phyloP scores from a whole-genome alignment of 495 filamentous ascomycete genomes.

The Hypoxylon fuscum region DNA sequence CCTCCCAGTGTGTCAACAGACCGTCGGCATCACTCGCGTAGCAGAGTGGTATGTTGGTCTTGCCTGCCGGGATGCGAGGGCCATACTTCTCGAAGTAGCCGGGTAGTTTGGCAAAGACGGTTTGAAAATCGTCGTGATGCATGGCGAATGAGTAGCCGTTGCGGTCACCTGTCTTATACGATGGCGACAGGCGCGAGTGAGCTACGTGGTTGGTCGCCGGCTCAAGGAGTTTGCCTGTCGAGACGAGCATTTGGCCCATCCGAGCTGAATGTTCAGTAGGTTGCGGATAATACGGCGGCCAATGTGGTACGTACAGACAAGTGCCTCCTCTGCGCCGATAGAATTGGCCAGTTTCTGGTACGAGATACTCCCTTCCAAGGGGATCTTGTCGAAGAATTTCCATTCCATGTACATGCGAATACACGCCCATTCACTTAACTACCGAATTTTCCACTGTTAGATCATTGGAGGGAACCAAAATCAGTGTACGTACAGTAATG shows the following conservation, averaged over 20 bases:
- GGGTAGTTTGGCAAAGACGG: constrained; percentile 37
- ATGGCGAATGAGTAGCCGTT: constrained; percentile 42
- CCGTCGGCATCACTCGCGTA: constrained; percentile 36
- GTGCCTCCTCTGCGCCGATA: constrained; percentile 36
- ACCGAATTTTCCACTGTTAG: not conserved
- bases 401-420: constrained; percentile 47
- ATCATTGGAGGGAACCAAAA: not conserved
- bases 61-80: constrained; percentile 38
- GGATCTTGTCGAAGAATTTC: constrained; percentile 48
- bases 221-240: constrained; percentile 39
- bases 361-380: constrained; percentile 34
- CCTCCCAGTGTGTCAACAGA: constrained; percentile 37
- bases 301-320: constrained; percentile 33
- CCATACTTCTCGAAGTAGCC: constrained; percentile 48
- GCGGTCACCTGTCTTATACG: constrained; percentile 29
- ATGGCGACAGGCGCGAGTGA: constrained; percentile 45
- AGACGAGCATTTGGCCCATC: constrained; percentile 45
- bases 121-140: constrained; percentile 40
- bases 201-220: constrained; percentile 25
- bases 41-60: constrained; percentile 39
- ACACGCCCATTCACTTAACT: constrained; percentile 25
- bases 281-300: not conserved
- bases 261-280: constrained; percentile 34
- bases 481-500: constrained; percentile 8
- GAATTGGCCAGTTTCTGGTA: constrained; percentile 39